Evolutionary conservation across 805 yeast species (phyloP), one percentile per base, ranked within the genome.

Genomic region (Teunomyces gatunensis): DNA sequence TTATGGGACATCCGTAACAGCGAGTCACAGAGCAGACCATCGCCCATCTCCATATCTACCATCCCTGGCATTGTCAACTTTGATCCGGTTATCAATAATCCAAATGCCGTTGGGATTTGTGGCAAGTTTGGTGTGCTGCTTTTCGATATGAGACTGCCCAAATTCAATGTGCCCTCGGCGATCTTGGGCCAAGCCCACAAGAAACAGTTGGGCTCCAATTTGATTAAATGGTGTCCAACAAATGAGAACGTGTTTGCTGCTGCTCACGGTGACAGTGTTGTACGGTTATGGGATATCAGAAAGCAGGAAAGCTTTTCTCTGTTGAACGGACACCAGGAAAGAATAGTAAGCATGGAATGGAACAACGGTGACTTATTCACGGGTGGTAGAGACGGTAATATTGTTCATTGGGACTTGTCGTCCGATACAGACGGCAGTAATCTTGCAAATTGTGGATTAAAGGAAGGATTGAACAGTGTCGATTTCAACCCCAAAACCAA

Each of bases 281-380:
- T 84, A 36, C 71, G 83, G 53, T 68, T 88, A 28, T 88, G 95
- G 95, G 96, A 88, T 65, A 79, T 85, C 39, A 73, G 96, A 52
- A 77, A 74, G 54, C 74, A 80, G 34, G 75, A 74, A 13, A 81
- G 83, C 2, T 67, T 80, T 45, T 78, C 81, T 6, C 67, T 68
- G 35, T 67, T 85, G 33, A 59, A 67, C 2, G 88, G 87, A 1
- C 89, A 85, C 56, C 60, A 69, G 5, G 83, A 78, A 50, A 49
- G 51, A 15, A 70, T 88, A 12, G 78, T 81, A 6, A 66, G 81
- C 18, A 55, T 88, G 33, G 79, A 81, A 50, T 88, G 94, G 92
- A 70, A 71, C 45, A 66, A 68, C 23, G 64, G 69, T 18, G 81
- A 80, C 58, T 51, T 85, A 27, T 78, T 80, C 56, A 73, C 85